Evolutionary conservation across 768 basidiomycete genomes (phyloP).

Genomic region (Termitomyces sp.): DNA sequence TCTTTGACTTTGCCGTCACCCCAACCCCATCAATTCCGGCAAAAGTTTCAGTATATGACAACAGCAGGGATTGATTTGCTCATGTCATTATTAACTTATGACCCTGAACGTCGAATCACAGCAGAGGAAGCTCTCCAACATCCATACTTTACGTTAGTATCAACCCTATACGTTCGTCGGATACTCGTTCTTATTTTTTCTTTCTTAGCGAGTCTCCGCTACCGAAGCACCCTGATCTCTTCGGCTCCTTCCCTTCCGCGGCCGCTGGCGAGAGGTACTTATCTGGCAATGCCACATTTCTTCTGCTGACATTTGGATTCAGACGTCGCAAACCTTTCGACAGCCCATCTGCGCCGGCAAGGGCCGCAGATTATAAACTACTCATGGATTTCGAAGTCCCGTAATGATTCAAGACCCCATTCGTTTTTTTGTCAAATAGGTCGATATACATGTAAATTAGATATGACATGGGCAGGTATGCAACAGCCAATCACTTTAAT

Average conservation of each 20-base stretch:
- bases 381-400: conserved; percentile 56
- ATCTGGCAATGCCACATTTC: not conserved
- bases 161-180: not conserved
- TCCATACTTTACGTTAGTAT: conserved; percentile 79
- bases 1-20: conserved; percentile 70
- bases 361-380: conserved; percentile 63
- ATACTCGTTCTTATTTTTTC: not conserved
- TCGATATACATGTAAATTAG: not conserved
- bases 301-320: conserved; percentile 1
- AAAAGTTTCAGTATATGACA: conserved; percentile 83
- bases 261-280: conserved; percentile 94
- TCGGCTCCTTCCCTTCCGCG: conserved; percentile 91
- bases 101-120: conserved; percentile 79
- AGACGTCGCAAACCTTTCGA: conserved; percentile 76
- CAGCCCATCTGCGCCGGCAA: conserved; percentile 74
- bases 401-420: conserved; percentile 10
- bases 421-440: not conserved
- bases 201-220: conserved; percentile 76
- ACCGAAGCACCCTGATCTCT: conserved; percentile 94
- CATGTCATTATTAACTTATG: conserved; percentile 78
- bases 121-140: conserved; percentile 90
- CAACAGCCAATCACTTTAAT: not conserved
- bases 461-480: not conserved
- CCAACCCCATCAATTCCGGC: conserved; percentile 70
- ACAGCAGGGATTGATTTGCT: conserved; percentile 81